These are phyloP conservation scores for Neurospora sublineolata DNA, from an alignment of 495 filamentous ascomycete genomes.

Conservation along the genomic window DNA sequence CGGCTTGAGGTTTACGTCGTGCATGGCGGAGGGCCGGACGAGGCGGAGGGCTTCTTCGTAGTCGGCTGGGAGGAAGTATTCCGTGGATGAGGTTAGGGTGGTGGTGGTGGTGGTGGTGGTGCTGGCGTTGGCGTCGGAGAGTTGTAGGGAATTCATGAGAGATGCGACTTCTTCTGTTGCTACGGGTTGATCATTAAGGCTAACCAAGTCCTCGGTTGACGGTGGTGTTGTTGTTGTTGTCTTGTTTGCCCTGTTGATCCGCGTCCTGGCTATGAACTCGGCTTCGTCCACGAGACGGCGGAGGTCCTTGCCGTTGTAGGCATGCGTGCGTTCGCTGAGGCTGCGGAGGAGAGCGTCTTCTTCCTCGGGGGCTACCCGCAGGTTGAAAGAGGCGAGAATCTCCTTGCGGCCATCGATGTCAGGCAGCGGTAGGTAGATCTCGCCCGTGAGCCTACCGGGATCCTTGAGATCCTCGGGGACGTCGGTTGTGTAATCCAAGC, in stretches of 20 bases:
- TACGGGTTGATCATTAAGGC: not conserved
- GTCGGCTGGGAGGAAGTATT: slow-evolving; percentile 26
- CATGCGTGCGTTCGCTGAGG: slow-evolving; percentile 42
- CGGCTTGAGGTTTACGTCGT: slow-evolving; percentile 77
- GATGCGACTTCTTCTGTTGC: not conserved
- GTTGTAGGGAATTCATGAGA: not conserved
- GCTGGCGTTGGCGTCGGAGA: not conserved
- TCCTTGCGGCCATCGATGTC: slow-evolving; percentile 57
- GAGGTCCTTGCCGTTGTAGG: slow-evolving; percentile 41
- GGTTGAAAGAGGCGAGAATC: slow-evolving; percentile 51
- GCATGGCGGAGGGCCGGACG: slow-evolving; percentile 72
- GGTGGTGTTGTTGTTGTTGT: not conserved
- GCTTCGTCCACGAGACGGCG: slow-evolving; percentile 31
- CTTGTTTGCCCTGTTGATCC: slow-evolving; percentile 1
- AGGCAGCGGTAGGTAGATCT: slow-evolving; percentile 74
- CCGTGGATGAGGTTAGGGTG: not conserved
- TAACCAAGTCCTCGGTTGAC: not conserved
- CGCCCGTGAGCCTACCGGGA: slow-evolving; percentile 51
- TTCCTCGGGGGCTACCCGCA: slow-evolving; percentile 22
- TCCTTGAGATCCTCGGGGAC: slow-evolving; percentile 64
- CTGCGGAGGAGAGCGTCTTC: slow-evolving; percentile 29
- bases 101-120: not conserved
- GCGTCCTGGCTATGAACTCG: slow-evolving; percentile 15
- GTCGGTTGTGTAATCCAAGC: slow-evolving; percentile 58
- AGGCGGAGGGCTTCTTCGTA: slow-evolving; percentile 31